Conservation (phyloP, 352 stramenopile genomes). For the Pythium insidiosum region DNA sequence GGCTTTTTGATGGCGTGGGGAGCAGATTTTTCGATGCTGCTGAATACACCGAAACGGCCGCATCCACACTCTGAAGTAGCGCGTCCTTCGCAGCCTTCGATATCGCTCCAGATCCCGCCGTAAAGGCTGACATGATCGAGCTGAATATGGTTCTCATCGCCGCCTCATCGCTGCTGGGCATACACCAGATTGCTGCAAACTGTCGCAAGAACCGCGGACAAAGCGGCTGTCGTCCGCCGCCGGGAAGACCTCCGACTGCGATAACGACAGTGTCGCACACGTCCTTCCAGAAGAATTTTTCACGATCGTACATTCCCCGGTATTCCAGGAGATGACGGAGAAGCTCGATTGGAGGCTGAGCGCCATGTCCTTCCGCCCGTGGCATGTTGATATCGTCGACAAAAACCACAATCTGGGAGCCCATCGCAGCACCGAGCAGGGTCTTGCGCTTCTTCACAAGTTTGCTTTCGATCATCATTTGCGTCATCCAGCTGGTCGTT, state of each 20-base stretch:
- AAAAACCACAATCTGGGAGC: conserved; percentile 65
- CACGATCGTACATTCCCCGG: conserved; percentile 69
- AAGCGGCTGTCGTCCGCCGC: conserved; percentile 42
- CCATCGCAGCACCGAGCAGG: conserved; percentile 76
- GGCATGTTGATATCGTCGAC: conserved; percentile 93
- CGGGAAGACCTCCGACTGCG: conserved; percentile 46
- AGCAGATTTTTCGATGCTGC: conserved; percentile 42
- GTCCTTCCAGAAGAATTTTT: conserved; percentile 82
- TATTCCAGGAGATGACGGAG: conserved; percentile 67
- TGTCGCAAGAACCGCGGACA: conserved; percentile 63
- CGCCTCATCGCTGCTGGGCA: conserved; percentile 59
- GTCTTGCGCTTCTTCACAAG: conserved; percentile 90
- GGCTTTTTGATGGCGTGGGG: conserved; percentile 71
- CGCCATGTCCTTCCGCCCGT: conserved; percentile 53
- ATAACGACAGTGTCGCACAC: conserved; percentile 59
- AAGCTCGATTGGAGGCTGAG: conserved; percentile 71
- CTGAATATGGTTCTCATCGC: conserved; percentile 88
- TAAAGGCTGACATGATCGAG: conserved; percentile 62
- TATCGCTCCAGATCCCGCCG: conserved; percentile 3
- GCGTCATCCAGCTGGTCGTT: conserved; percentile 67
- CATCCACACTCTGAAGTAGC: conserved; percentile 41
- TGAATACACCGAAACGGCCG: conserved; percentile 57
- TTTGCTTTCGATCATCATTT: conserved; percentile 87
- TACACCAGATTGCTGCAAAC: conserved; percentile 54
- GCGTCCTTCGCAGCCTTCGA: conserved; percentile 44